Conservation (phyloP, 441 rosid species). For the Pelargonium cotyledonis region DNA sequence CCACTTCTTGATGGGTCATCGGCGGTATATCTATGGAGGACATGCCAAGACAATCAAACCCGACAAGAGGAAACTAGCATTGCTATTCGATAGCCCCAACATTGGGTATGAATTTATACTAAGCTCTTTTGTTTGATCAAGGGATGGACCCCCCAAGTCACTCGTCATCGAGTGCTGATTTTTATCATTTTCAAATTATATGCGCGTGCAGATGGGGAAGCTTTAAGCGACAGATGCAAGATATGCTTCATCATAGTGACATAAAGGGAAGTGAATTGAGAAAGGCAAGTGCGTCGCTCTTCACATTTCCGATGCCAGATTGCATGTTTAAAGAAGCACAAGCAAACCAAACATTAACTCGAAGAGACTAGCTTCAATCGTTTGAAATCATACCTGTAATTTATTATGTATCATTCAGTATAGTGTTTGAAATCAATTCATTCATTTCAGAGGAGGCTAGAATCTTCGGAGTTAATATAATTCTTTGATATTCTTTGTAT, state of each 20-base stretch:
- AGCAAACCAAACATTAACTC: slow-evolving; percentile 21
- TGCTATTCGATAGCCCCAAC: slow-evolving; percentile 63
- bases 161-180: background rate
- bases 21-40: slow-evolving; percentile 82
- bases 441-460: slow-evolving; percentile 6
- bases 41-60: slow-evolving; percentile 88
- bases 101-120: slow-evolving; percentile 43
- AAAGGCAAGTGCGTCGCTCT: slow-evolving; percentile 65
- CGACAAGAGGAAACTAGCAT: slow-evolving; percentile 82
- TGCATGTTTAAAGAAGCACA: slow-evolving; percentile 74
- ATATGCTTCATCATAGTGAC: slow-evolving; percentile 70
- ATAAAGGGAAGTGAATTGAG: slow-evolving; percentile 64
- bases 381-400: slow-evolving; percentile 14
- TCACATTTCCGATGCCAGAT: slow-evolving; percentile 93
- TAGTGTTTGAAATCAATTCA: slow-evolving; percentile 20
- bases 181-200: background rate
- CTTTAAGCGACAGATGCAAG: slow-evolving; percentile 72
- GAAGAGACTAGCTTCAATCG: slow-evolving; percentile 4
- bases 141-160: too few relatives aligned
- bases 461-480: too few relatives aligned
- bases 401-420: slow-evolving; percentile 19
- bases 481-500: too few relatives aligned
- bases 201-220: slow-evolving; percentile 59
- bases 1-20: slow-evolving; percentile 91
- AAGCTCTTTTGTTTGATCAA: background rate